Evolutionary conservation across 1,284 basidiomycete genomes (phyloP), one percentile per base, ranked within the genome.

Genomic region (Boletus calvinii): DNA sequence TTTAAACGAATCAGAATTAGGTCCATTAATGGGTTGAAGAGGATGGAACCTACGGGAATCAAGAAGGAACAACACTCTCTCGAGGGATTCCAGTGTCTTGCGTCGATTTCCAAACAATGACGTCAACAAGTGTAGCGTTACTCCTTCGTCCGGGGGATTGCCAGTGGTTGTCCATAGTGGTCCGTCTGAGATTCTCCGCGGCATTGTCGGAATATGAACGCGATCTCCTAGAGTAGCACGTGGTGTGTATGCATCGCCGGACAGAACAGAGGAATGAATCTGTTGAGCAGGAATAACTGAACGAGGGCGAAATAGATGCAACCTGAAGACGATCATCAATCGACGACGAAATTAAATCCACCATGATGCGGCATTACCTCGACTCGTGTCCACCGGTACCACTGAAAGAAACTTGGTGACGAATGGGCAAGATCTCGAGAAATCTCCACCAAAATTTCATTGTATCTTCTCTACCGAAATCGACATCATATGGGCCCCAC

Each of bases 381-480:
- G 9, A 7, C 17, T 9, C 4, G 15, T 53, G 42, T 38, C 50
- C 22, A 8, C 52, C 53, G 13, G 46, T 38, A 15, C 53, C 50
- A 39, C 50, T 53, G 26, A 57, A 53, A 2, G 59, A 66, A 10
- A 50, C 44, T 36, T 59, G 58, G 15, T 58, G 61, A 31, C 29
- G 54, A 22, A 68, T 18, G 4, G 62, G 65, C 0, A 59, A 2
- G 15, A 37, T 7, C 36, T 68, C 65, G 0, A 62, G 1, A 2
- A 58, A 0, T 49, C 36, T 38, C 56, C 55, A 67, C 2, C 0
- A 0, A 7, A 1, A 1, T 0, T 9, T 24, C 56, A 60, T 47
- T 1, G 56, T 13, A 17, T 61, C 18, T 4, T 2, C 17, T 9
- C 15, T 53, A 4, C 52, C 59, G 11, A 38, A 4, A 35, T 55